A percentile compares a stretch with the other conserved stretches of the same genome.
Evolutionary conservation across 257 asterid genomes (phyloP).

Genomic region (Scutellaria minor): DNA sequence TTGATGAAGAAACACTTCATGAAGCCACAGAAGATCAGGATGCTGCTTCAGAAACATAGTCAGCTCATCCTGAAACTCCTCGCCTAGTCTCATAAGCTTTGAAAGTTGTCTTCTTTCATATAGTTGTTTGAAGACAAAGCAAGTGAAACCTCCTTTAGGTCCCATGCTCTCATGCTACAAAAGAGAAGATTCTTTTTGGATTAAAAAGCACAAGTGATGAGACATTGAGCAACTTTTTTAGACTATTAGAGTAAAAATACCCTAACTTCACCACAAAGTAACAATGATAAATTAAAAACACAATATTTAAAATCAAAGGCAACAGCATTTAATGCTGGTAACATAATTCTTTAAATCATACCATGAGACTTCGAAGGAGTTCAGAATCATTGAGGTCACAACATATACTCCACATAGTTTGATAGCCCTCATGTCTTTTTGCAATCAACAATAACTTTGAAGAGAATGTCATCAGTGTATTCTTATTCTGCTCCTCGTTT

Average conservation of each 20-base stretch:
- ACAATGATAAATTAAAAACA: constrained; percentile 6
- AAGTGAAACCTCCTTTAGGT: constrained; percentile 90
- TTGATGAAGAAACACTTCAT: constrained; percentile 82
- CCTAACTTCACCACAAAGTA: constrained; percentile 3
- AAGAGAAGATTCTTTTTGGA: constrained; percentile 29
- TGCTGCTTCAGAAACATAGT: constrained; percentile 71
- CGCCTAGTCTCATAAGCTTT: constrained; percentile 88
- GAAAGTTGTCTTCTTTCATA: constrained; percentile 68
- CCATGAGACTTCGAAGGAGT: constrained; percentile 86
- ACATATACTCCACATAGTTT: constrained; percentile 86
- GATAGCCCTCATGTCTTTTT: constrained; percentile 85
- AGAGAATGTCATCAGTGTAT: constrained; percentile 58
- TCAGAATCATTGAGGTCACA: constrained; percentile 71
- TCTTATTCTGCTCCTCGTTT: constrained; percentile 55
- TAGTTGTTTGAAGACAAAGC: constrained; percentile 81
- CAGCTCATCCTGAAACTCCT: constrained; percentile 84
- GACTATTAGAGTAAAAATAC: background rate
- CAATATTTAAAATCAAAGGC: background rate
- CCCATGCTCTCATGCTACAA: constrained; percentile 88
- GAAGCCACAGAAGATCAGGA: constrained; percentile 91
- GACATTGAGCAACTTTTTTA: constrained; percentile 26
- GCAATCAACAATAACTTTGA: constrained; percentile 74
- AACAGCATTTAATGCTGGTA: constrained; percentile 16
- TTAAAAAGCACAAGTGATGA: background rate
- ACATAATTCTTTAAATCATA: constrained; percentile 41